phyloP scores from a whole-genome alignment of 768 basidiomycete species.

The Amanita rimosa region DNA sequence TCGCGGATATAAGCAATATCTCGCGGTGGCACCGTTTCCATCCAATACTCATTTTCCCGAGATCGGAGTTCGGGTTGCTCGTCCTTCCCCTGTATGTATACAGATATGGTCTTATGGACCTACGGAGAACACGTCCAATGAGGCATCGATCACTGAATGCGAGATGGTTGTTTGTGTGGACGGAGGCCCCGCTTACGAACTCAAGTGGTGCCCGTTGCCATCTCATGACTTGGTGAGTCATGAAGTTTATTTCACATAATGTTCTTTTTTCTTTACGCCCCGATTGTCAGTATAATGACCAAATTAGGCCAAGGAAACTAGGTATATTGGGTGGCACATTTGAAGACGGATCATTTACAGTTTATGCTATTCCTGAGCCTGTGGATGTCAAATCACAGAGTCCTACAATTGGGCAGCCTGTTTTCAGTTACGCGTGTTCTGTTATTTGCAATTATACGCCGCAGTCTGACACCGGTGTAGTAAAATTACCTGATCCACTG shows the following conservation, averaged over 20 bases:
- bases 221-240: slow-evolving; percentile 46
- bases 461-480: slow-evolving; percentile 20
- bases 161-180: slow-evolving; percentile 82
- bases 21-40: slow-evolving; percentile 73
- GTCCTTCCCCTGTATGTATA: slow-evolving; percentile 55
- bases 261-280: neutral
- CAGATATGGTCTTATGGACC: slow-evolving; percentile 71
- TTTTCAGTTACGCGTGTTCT: slow-evolving; percentile 35
- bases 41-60: slow-evolving; percentile 51
- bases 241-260: neutral
- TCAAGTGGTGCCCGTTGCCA: slow-evolving; percentile 93
- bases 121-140: slow-evolving; percentile 3
- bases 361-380: slow-evolving; percentile 78
- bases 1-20: slow-evolving; percentile 56
- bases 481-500: slow-evolving; percentile 50
- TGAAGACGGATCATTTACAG: slow-evolving; percentile 73
- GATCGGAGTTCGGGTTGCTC: slow-evolving; percentile 46
- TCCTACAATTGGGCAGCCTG: slow-evolving; percentile 21
- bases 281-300: slow-evolving; percentile 13
- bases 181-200: slow-evolving; percentile 64
- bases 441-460: neutral
- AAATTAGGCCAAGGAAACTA: slow-evolving; percentile 39
- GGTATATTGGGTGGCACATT: slow-evolving; percentile 82
- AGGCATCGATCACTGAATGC: slow-evolving; percentile 39
- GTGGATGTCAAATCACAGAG: slow-evolving; percentile 25